These are phyloP conservation scores for Chaetomium cochliodes DNA, from an alignment of 495 filamentous ascomycete genomes.

Conservation along the genomic window DNA sequence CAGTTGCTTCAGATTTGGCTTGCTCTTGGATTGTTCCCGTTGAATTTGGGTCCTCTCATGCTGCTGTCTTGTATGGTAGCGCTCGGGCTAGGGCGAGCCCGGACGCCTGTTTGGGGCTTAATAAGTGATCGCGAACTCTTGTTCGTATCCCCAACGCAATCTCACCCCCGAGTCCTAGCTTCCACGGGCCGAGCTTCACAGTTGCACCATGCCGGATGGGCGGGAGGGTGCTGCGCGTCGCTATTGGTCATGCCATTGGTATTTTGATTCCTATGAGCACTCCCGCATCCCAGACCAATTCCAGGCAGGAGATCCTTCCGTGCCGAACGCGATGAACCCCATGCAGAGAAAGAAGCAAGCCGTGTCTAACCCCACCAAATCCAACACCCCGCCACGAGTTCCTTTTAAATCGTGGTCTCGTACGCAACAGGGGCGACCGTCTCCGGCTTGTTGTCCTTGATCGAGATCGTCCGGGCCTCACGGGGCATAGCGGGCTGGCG, in stretches of 20 bases:
- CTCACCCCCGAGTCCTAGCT: neutral
- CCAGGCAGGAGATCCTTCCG: conserved; percentile 41
- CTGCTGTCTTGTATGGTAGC: neutral
- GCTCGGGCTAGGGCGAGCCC: conserved; percentile 6
- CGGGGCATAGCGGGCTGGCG: conserved; percentile 79
- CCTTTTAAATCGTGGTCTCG: conserved; percentile 93
- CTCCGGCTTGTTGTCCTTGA: conserved; percentile 79
- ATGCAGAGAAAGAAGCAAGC: conserved; percentile 40
- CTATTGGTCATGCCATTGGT: conserved; percentile 41
- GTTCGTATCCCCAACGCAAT: neutral
- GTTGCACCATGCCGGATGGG: conserved; percentile 22
- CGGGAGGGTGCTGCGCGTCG: conserved; percentile 18
- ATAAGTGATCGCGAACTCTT: neutral
- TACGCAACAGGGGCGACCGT: conserved; percentile 88
- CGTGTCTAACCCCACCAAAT: conserved; percentile 33
- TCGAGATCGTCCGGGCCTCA: conserved; percentile 70
- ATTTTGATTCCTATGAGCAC: conserved; percentile 44
- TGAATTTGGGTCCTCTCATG: conserved; percentile 10
- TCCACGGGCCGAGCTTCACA: conserved; percentile 17
- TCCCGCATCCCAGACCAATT: conserved; percentile 42
- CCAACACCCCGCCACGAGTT: conserved; percentile 20
- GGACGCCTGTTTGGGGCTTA: conserved; percentile 5
- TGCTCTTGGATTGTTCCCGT: neutral
- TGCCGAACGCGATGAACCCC: conserved; percentile 43
- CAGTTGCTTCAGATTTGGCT: neutral